Evolutionary conservation across 371 early-diverging fungal species (phyloP), one percentile per base, ranked within the genome.

Genomic region (Sporodiniella umbellata): DNA sequence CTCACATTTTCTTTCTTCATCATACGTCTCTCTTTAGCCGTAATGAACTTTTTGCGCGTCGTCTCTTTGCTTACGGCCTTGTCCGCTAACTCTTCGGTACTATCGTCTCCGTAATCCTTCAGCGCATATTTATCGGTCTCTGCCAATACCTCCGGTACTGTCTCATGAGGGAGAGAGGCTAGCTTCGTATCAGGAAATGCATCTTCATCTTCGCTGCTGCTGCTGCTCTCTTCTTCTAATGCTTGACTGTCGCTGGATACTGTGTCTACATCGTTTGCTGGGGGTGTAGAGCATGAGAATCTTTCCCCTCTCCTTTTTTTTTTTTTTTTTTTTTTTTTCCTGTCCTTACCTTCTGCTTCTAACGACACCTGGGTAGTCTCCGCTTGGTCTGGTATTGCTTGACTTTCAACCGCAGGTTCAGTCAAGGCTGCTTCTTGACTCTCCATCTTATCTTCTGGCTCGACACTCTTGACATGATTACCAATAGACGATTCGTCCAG

Each of bases 401-500:
- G n/a, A n/a, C n/a, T n/a, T n/a, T n/a, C n/a, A n/a, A n/a, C n/a
- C n/a, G n/a, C n/a, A n/a, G n/a, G 4, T 22, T 35, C 37, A 14
- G 37, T 4, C 8, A 8, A n/a, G 18, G 8, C 40, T 10, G 8
- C 19, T 19, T 25, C 26, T 28, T 12, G 22, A 37, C 25, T 31
- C 23, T 25, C 37, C 18, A 46, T n/a, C 14, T 28, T 47, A 1
- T 51, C 53, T 8, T 51, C 45, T 11, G 44, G 39, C 31, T 40
- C 42, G n/a, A 54, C 35, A 56, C 58, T 28, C 51, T 56, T 77
- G 48, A 90, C 66, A 72, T 75, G 95, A 57, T 72, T 86, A 26
- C 72, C 90, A 48, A 79, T 83, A 14, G 77, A 84, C 11, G 88
- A 84, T 21, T 90, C 91, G 45, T 91, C 93, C 42, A 96, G 58